Base-by-base conservation (phyloP, 2,329 filamentous ascomycete genomes). In the Penicillium aurantiogriseum region DNA sequence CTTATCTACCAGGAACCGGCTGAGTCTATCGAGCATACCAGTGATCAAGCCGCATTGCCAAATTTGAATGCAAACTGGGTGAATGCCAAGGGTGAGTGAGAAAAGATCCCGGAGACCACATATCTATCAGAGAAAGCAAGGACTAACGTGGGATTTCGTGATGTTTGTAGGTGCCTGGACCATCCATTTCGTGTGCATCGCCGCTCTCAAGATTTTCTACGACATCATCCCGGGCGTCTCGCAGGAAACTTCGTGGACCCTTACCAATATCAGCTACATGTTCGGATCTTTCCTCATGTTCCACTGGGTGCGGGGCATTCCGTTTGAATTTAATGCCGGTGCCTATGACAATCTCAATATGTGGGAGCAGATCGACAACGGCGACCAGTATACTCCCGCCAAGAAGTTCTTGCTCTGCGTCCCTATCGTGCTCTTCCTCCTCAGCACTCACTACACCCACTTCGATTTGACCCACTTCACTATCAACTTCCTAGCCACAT, bases 351-450 rank as follows among this genome's bases (percentile, higher is more conserved):
- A 99, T 77, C 84, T 99, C 72, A 99, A 97, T 80, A 97, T 99
- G 94, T 99, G 94, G 94, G 94, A 99, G 81, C 94, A 99, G 80
- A 99, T 99, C 75, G 94, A 99, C 81, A 95, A 97, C 71, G 94
- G 94, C 46, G 94, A 94, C 68, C 94, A 99, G 76, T 99, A 97
- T 80, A 99, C 94, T 0, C 94, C 94, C 4, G 91, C 94, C 65
- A 99, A 99, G 83, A 99, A 99, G 78, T 99, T 99, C 72, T 82
- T 99, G 58, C 87, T 97, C 68, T 91, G 89, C 70, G 93, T 97
- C 35, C 94, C 94, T 39, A 96, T 99, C 69, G 84, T 92, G 63
- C 84, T 99, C 63, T 99, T 99, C 76, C 84, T 99, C 55, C 82
- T 97, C 69, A 97, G 93, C 83, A 99, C 94, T 25, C 94, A 99